Conservation (phyloP, 441 rosid species). For the Metrosideros polymorpha region DNA sequence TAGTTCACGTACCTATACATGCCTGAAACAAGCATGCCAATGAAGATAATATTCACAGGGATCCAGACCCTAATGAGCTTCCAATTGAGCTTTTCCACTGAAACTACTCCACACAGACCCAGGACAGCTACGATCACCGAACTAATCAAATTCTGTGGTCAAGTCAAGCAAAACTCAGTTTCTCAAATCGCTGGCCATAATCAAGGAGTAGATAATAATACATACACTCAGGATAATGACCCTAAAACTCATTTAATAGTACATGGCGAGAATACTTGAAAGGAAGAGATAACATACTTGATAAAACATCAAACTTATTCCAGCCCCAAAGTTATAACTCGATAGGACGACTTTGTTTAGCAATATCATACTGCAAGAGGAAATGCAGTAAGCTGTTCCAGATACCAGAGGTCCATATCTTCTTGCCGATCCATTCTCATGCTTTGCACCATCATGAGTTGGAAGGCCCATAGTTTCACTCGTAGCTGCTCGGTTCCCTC, state of each 20-base stretch:
- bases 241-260: neutral
- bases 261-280: neutral
- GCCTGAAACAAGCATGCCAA: constrained; percentile 90
- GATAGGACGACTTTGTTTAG: constrained; percentile 80
- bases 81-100: constrained; percentile 72
- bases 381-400: constrained; percentile 81
- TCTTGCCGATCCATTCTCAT: constrained; percentile 35
- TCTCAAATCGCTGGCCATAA: neutral
- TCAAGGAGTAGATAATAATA: neutral
- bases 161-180: neutral
- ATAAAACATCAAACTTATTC: constrained; percentile 74
- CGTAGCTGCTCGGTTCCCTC: constrained; percentile 30
- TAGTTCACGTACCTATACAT: constrained; percentile 66
- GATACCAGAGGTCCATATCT: constrained; percentile 68
- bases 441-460: constrained; percentile 24
- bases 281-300: constrained; percentile 39
- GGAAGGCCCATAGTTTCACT: constrained; percentile 14
- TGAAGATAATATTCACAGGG: constrained; percentile 83
- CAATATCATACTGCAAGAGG: constrained; percentile 90
- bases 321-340: constrained; percentile 63
- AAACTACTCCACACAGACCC: constrained; percentile 42
- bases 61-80: constrained; percentile 72
- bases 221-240: neutral
- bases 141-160: constrained; percentile 68
- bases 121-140: constrained; percentile 50